Conservation (phyloP, 352 stramenopile genomes). For the Phytopythium cucurbitacearum region DNA sequence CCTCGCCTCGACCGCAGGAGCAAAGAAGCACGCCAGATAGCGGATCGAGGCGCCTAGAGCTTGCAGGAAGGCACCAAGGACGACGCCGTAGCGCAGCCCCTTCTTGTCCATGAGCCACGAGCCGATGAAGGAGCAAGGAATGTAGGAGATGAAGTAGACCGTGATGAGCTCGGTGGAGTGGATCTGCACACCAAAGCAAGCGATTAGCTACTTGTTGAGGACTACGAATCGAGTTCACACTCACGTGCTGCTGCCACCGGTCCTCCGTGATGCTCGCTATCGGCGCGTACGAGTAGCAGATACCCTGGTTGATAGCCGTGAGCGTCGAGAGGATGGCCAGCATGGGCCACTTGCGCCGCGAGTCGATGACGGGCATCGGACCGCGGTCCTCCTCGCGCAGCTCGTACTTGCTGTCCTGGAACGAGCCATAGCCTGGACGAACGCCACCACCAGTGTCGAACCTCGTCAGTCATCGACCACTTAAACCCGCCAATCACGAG, state of each 20-base stretch:
- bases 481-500: neutral
- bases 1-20: conserved; percentile 20
- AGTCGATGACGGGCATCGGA: neutral
- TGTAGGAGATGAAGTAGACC: conserved; percentile 77
- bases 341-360: conserved; percentile 59
- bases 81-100: conserved; percentile 53
- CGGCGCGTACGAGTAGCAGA: conserved; percentile 78
- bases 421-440: conserved; percentile 2
- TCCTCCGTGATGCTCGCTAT: conserved; percentile 62
- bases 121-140: conserved; percentile 71
- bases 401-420: neutral
- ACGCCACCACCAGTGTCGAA: too few species aligned
- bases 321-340: conserved; percentile 59
- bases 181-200: conserved; percentile 17
- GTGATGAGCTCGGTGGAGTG: conserved; percentile 75
- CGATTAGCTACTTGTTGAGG: neutral
- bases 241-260: conserved; percentile 45
- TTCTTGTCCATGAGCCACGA: conserved; percentile 84
- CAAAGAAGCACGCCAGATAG: conserved; percentile 32
- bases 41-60: conserved; percentile 40
- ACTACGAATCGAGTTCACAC: conserved; percentile 2
- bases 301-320: conserved; percentile 61
- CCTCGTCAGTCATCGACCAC: neutral
- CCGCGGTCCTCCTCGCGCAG: neutral
- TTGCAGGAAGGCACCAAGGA: conserved; percentile 55